Conservation (phyloP, 2,329 filamentous ascomycete genomes). For the Beauveria asiatica region DNA sequence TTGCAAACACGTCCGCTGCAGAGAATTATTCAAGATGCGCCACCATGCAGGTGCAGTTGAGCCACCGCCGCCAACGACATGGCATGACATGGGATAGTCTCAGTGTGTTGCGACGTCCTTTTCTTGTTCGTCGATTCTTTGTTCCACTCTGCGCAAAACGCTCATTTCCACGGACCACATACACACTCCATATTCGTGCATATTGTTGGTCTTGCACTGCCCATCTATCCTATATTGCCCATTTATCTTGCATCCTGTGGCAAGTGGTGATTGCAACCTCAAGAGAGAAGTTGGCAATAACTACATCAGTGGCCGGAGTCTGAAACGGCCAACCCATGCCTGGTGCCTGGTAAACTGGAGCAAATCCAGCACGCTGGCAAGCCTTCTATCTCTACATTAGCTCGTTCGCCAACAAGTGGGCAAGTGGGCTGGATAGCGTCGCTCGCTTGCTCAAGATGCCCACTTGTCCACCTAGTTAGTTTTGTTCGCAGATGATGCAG, state of each 20-base stretch:
- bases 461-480: not conserved
- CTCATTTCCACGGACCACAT: not conserved
- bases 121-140: too few species aligned
- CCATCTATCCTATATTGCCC: not conserved
- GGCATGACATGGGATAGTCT: not conserved
- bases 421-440: not conserved
- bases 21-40: not conserved
- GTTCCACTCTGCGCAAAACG: too few species aligned
- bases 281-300: not conserved
- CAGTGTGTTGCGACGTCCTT: too few species aligned
- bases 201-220: not conserved
- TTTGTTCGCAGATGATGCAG: not conserved
- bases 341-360: constrained; percentile 8
- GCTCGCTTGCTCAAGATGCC: not conserved
- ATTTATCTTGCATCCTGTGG: not conserved
- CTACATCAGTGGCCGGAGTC: not conserved
- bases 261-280: not conserved
- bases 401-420: not conserved
- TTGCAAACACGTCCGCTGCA: not conserved
- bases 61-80: not conserved
- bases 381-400: not conserved
- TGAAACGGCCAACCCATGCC: constrained; percentile 3
- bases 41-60: not conserved
- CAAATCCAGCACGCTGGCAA: not conserved
- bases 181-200: not conserved